Conservation (phyloP, 2,329 filamentous ascomycete genomes). For the Onygenales sp. region DNA sequence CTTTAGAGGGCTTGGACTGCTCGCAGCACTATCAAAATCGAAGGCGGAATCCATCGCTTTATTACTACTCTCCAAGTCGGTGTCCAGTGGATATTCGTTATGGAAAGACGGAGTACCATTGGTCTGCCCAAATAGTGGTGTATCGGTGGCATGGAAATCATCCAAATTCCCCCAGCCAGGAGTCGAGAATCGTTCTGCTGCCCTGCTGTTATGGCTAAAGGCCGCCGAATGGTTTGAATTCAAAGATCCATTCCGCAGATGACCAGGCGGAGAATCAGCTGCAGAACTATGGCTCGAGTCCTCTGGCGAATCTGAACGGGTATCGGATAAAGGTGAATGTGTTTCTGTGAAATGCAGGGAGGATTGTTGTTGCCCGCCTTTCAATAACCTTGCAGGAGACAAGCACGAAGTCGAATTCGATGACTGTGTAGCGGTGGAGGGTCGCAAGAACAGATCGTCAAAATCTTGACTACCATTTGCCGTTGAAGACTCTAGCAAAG, state of each 20-base stretch:
- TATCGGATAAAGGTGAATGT: constrained; percentile 25
- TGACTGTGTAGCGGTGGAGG: constrained; percentile 22
- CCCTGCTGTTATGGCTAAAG: constrained; percentile 14
- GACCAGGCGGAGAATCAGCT: constrained; percentile 32
- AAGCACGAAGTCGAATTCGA: constrained; percentile 20
- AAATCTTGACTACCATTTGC: constrained; percentile 31
- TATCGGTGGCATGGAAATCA: constrained; percentile 26
- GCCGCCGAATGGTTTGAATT: constrained; percentile 31
- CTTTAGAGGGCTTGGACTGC: constrained; percentile 35
- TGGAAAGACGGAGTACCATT: constrained; percentile 26
- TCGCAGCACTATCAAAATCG: constrained; percentile 40
- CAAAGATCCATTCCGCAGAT: constrained; percentile 31
- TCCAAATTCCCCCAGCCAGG: constrained; percentile 30
- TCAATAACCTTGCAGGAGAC: constrained; percentile 19
- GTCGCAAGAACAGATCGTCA: constrained; percentile 31
- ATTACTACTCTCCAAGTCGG: constrained; percentile 37
- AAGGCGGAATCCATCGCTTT: constrained; percentile 40
- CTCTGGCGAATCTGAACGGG: constrained; percentile 36
- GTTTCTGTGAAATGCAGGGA: constrained; percentile 13
- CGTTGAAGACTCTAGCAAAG: constrained; percentile 26
- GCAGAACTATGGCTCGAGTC: constrained; percentile 35
- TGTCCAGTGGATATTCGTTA: constrained; percentile 20
- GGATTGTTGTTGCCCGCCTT: background rate
- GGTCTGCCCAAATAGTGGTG: constrained; percentile 32
- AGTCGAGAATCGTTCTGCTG: constrained; percentile 18